These are phyloP conservation scores for Anthostomella pinea DNA, from an alignment of 2,329 filamentous ascomycete species.

Conservation along the genomic window DNA sequence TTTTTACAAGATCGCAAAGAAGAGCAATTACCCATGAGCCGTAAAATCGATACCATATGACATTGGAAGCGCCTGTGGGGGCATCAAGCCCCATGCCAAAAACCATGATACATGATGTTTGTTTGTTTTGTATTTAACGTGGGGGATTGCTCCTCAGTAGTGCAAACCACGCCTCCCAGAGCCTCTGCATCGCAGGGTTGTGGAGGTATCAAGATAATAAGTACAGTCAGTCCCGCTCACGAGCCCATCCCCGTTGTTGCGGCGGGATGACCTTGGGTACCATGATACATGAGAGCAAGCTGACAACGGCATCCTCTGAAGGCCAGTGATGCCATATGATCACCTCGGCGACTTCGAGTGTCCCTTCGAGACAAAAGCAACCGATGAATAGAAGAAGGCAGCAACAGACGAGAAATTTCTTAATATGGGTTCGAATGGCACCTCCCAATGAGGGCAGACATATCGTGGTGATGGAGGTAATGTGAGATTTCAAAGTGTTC, in stretches of 20 bases:
- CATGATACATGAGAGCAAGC: constrained; percentile 58
- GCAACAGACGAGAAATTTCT: constrained; percentile 42
- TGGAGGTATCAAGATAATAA: too few species aligned
- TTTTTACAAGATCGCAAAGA: constrained; percentile 50
- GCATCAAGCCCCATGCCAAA: constrained; percentile 59
- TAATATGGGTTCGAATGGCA: constrained; percentile 34
- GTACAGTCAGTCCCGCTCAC: too few species aligned
- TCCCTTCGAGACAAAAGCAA: constrained; percentile 48
- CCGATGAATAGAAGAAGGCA: constrained; percentile 42
- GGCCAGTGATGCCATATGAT: constrained; percentile 37
- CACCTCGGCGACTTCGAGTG: constrained; percentile 37
- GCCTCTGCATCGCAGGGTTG: too few species aligned
- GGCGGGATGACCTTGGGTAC: too few species aligned
- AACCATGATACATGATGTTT: too few species aligned
- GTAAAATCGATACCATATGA: constrained; percentile 61
- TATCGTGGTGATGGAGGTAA: constrained; percentile 48
- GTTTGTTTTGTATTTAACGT: too few species aligned
- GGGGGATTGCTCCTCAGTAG: too few species aligned
- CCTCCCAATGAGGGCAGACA: constrained; percentile 48
- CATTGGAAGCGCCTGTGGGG: constrained; percentile 48
- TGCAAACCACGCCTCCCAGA: too few species aligned
- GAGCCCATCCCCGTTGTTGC: too few species aligned
- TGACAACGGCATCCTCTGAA: constrained; percentile 49
- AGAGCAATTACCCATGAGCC: constrained; percentile 62
- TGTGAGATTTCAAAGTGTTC: too few species aligned